Conservation (phyloP, 2,329 filamentous ascomycete species). For the Purpureocillium lavendulum region DNA sequence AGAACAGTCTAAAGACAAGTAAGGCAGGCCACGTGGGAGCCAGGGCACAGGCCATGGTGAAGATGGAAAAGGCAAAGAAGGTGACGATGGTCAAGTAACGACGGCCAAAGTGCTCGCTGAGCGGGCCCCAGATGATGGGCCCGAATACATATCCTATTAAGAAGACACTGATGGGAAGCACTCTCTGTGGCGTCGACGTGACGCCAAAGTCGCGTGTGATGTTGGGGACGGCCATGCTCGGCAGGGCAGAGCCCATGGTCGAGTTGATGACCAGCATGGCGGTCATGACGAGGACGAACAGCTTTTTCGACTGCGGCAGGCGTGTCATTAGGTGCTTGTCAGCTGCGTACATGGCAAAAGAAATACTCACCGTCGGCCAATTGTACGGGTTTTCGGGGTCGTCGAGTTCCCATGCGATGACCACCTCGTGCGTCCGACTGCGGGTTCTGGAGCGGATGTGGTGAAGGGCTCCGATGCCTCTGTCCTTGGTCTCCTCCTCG, state of each 20-base stretch:
- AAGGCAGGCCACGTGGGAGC: conserved; percentile 41
- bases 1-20: conserved; percentile 44
- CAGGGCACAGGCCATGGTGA: conserved; percentile 44
- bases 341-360: neutral
- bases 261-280: conserved; percentile 58
- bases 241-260: conserved; percentile 57
- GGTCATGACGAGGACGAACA: conserved; percentile 42
- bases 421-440: conserved; percentile 20
- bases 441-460: conserved; percentile 24
- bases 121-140: conserved; percentile 53
- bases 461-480: conserved; percentile 22
- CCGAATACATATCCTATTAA: conserved; percentile 56
- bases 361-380: conserved; percentile 31
- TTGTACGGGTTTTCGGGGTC: conserved; percentile 47
- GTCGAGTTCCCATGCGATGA: conserved; percentile 37
- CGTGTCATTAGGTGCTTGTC: too few relatives aligned
- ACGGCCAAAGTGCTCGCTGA: conserved; percentile 56
- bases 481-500: conserved; percentile 30
- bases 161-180: conserved; percentile 55
- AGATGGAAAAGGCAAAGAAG: conserved; percentile 36
- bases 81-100: conserved; percentile 31
- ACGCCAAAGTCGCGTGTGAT: conserved; percentile 51
- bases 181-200: conserved; percentile 32
- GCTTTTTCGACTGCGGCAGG: conserved; percentile 39
- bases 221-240: conserved; percentile 52